phyloP scores from a whole-genome alignment of 352 stramenopile genomes.

The Saprolegnia parasitica region DNA sequence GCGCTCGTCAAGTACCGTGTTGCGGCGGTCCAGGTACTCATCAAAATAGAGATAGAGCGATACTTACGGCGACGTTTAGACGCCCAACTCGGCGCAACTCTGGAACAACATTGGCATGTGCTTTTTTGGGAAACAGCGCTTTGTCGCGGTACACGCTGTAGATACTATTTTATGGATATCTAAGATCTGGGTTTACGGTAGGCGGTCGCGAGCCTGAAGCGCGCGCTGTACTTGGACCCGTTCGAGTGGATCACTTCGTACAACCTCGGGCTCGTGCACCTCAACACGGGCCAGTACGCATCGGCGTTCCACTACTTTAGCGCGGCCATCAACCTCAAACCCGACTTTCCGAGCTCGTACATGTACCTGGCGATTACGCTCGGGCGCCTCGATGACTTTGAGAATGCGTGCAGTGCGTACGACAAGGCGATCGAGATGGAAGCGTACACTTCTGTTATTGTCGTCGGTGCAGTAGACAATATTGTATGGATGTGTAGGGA shows the following conservation, averaged over 20 bases:
- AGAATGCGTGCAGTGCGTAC: conserved; percentile 89
- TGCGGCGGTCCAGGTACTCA: conserved; percentile 75
- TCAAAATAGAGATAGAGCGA: too few relatives aligned
- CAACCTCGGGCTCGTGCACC: conserved; percentile 91
- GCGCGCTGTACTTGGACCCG: conserved; percentile 87
- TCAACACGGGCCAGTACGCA: conserved; percentile 90
- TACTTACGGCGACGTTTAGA: conserved; percentile 39
- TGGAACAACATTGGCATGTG: conserved; percentile 97
- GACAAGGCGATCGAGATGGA: conserved; percentile 90
- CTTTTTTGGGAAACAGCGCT: conserved; percentile 91
- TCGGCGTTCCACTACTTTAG: conserved; percentile 93
- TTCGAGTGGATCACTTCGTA: conserved; percentile 95
- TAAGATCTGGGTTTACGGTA: not conserved
- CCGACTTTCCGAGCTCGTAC: conserved; percentile 86
- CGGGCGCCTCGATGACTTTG: conserved; percentile 85
- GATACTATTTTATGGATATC: too few relatives aligned
- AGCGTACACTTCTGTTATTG: conserved; percentile 36
- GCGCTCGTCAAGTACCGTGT: conserved; percentile 93
- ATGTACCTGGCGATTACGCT: conserved; percentile 92
- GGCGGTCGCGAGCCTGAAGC: conserved; percentile 88
- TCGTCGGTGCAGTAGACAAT: too few relatives aligned
- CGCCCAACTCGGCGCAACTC: conserved; percentile 88
- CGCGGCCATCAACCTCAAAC: conserved; percentile 83
- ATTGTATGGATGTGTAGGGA: conserved; percentile 39
- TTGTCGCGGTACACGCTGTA: conserved; percentile 57